Percentiles rank a stretch among this genome's conserved stretches.
phyloP scores from a whole-genome alignment of 2,329 filamentous ascomycete genomes.

The Ophiostoma novo-ulmi region DNA sequence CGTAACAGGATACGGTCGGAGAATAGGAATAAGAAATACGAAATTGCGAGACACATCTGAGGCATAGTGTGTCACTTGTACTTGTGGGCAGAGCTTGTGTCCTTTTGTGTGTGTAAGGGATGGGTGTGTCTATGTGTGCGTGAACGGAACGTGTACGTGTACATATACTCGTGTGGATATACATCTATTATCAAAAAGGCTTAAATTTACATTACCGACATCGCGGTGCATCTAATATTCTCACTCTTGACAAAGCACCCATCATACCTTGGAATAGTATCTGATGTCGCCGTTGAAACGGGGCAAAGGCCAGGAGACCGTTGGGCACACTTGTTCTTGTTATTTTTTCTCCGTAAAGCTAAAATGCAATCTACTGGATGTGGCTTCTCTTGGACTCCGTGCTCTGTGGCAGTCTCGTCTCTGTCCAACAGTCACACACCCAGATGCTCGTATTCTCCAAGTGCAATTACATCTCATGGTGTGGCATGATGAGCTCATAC shows the following conservation, averaged over 20 bases:
- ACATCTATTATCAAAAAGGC: neutral
- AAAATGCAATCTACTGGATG: neutral
- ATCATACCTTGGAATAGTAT: neutral
- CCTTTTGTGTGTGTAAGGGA: neutral
- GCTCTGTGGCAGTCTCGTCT: neutral
- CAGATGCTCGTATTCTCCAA: neutral
- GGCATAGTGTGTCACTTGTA: neutral
- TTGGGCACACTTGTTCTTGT: neutral
- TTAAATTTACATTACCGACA: neutral
- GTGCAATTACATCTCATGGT: neutral
- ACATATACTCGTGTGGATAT: neutral
- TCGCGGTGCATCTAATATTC: neutral
- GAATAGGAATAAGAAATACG: neutral
- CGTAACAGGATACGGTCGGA: neutral
- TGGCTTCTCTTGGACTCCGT: neutral
- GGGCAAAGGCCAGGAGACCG: neutral
- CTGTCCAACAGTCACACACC: neutral
- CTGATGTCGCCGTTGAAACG: neutral
- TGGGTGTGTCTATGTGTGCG: neutral
- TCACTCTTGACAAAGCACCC: neutral
- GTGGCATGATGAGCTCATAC: neutral
- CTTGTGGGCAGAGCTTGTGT: neutral
- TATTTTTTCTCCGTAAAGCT: neutral
- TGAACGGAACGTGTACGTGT: neutral
- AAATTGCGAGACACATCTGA: neutral